phyloP scores from a whole-genome alignment of 2,329 filamentous ascomycete species.

The Scytalidium sp. region DNA sequence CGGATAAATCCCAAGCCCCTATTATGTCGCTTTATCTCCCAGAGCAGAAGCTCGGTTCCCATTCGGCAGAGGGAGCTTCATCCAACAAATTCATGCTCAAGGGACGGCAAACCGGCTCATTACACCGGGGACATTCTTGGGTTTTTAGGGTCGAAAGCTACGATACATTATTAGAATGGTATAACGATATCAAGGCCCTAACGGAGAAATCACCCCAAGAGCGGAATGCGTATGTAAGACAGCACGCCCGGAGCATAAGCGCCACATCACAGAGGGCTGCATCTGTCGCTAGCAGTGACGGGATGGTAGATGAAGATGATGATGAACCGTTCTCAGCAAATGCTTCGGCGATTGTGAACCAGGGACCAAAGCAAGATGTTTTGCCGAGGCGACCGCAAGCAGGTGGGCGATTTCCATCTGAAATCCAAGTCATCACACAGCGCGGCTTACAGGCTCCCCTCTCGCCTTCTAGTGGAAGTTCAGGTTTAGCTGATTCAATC shows the following conservation, averaged over 20 bases:
- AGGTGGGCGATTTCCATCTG: slow-evolving; percentile 96
- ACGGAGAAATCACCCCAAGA: slow-evolving; percentile 89
- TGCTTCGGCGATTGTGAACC: slow-evolving; percentile 53
- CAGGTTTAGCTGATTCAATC: slow-evolving; percentile 46
- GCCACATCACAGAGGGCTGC: slow-evolving; percentile 57
- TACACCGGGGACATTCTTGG: slow-evolving; percentile 81
- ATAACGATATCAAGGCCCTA: slow-evolving; percentile 84
- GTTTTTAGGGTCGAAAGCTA: slow-evolving; percentile 70
- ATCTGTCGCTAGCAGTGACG: slow-evolving; percentile 69
- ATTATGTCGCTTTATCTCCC: slow-evolving; percentile 95
- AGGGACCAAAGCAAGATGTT: slow-evolving; percentile 46
- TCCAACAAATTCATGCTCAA: slow-evolving; percentile 99
- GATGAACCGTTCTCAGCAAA: slow-evolving; percentile 59
- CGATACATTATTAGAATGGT: slow-evolving; percentile 98
- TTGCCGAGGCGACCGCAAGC: slow-evolving; percentile 71
- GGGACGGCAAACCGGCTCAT: slow-evolving; percentile 85
- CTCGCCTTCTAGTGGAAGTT: slow-evolving; percentile 80
- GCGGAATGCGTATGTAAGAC: slow-evolving; percentile 80
- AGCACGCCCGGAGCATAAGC: slow-evolving; percentile 76
- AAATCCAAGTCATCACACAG: slow-evolving; percentile 76
- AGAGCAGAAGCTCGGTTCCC: slow-evolving; percentile 92
- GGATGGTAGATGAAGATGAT: slow-evolving; percentile 71
- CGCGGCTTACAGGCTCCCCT: slow-evolving; percentile 77
- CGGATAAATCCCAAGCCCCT: slow-evolving; percentile 85
- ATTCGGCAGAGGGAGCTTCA: slow-evolving; percentile 76